Percentiles rank a stretch among this genome's conserved stretches.
These are phyloP conservation scores for Brassica nigra DNA, from an alignment of 345 rosid genomes.

Conservation along the genomic window DNA sequence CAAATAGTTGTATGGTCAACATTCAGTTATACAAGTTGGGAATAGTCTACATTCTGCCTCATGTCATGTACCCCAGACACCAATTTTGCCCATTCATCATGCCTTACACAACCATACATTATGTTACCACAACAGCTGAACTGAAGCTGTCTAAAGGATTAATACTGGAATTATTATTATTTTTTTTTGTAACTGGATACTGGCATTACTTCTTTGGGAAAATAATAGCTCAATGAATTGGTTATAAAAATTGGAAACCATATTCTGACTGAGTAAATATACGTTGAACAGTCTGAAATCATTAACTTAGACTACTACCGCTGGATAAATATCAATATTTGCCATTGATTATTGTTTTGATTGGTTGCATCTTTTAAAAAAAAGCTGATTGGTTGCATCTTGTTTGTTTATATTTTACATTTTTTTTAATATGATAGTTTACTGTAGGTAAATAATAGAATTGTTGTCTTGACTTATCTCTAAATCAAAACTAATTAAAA, in stretches of 20 bases:
- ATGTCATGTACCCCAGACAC: neutral
- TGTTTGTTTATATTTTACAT: neutral
- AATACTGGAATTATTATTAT: neutral
- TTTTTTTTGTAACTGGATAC: too few species aligned
- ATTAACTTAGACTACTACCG: neutral
- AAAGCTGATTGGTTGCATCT: too few species aligned
- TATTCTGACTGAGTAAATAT: neutral
- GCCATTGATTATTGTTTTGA: neutral
- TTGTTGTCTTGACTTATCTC: too few species aligned
- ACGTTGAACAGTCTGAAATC: neutral
- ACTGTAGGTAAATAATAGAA: neutral
- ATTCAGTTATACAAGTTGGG: neutral
- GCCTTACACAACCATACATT: neutral
- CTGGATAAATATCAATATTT: neutral
- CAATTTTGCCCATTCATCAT: neutral
- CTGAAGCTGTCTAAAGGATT: neutral
- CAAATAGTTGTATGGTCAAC: neutral
- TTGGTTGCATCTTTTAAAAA: neutral
- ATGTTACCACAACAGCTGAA: neutral
- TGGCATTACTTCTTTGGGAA: neutral
- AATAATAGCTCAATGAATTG: neutral
- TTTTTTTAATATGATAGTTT: neutral
- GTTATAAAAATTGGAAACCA: neutral
- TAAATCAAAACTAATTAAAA: too few species aligned
- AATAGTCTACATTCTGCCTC: neutral